phyloP scores from a whole-genome alignment of 371 early-diverging fungal species.

The Enteropsectra breve region DNA sequence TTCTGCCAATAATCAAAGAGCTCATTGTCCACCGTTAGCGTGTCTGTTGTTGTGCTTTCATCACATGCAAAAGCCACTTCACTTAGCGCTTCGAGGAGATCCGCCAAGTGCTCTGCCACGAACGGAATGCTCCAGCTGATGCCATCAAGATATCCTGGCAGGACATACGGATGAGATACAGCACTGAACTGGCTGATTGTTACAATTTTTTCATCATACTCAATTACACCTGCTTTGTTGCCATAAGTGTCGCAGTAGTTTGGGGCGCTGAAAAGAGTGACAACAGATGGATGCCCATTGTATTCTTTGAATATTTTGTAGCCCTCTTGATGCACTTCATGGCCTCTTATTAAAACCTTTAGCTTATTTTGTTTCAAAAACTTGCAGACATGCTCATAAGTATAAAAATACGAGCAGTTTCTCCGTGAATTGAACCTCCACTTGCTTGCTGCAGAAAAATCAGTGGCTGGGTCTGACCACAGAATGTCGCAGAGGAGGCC shows the following conservation, averaged over 20 bases:
- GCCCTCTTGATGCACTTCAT: conserved; percentile 91
- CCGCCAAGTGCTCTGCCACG: conserved; percentile 72
- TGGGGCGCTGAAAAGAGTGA: conserved; percentile 89
- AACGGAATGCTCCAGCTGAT: conserved; percentile 92
- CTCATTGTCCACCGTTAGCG: conserved; percentile 5
- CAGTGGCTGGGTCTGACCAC: conserved; percentile 78
- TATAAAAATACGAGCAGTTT: conserved; percentile 78
- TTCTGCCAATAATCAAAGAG: not conserved
- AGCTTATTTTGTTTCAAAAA: conserved; percentile 82
- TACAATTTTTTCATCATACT: conserved; percentile 86
- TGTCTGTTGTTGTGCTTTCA: not conserved
- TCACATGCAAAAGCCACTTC: not conserved
- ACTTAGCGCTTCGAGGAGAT: conserved; percentile 16
- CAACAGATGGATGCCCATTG: conserved; percentile 64
- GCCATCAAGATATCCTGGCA: conserved; percentile 87
- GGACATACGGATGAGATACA: conserved; percentile 79
- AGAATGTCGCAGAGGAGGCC: conserved; percentile 87
- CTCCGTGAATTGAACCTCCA: conserved; percentile 66
- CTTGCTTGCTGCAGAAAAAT: conserved; percentile 66
- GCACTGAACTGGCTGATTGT: conserved; percentile 75
- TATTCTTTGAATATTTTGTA: conserved; percentile 80
- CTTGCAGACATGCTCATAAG: conserved; percentile 71
- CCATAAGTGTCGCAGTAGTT: conserved; percentile 66
- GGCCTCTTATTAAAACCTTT: conserved; percentile 80
- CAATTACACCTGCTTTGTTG: conserved; percentile 71